A percentile compares a stretch with the other conserved stretches of the same genome.
phyloP scores from a whole-genome alignment of 1,139 yeast species.

The Scheffersomyces cryptocercus region DNA sequence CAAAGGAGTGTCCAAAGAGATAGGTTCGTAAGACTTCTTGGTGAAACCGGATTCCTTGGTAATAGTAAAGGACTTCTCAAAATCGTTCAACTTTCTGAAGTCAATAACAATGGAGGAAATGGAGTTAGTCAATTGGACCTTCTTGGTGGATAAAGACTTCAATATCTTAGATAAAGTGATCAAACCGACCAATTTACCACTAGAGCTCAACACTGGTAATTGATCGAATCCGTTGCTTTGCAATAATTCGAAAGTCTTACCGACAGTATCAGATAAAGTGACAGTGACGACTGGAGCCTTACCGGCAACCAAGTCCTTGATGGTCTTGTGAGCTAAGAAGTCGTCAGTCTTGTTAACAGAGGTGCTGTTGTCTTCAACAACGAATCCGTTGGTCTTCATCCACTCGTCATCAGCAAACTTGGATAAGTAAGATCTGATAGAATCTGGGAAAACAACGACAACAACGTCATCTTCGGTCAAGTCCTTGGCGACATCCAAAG shows the following conservation, averaged over 20 bases:
- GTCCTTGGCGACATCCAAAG: slow-evolving; percentile 67
- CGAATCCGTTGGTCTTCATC: slow-evolving; percentile 80
- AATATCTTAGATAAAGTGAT: slow-evolving; percentile 76
- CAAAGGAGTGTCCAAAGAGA: slow-evolving; percentile 69
- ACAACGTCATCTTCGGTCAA: slow-evolving; percentile 73
- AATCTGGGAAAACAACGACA: slow-evolving; percentile 85
- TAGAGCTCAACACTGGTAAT: slow-evolving; percentile 67
- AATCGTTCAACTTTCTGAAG: slow-evolving; percentile 71
- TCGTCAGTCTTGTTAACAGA: slow-evolving; percentile 52
- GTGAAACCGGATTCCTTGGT: slow-evolving; percentile 60
- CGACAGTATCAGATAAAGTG: slow-evolving; percentile 58
- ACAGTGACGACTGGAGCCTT: slow-evolving; percentile 85
- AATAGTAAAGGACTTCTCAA: slow-evolving; percentile 66
- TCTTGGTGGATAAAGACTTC: slow-evolving; percentile 65
- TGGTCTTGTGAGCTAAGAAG: slow-evolving; percentile 49
- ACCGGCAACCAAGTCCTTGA: slow-evolving; percentile 61
- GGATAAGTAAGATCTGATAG: slow-evolving; percentile 82
- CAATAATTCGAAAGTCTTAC: slow-evolving; percentile 68
- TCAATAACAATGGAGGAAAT: slow-evolving; percentile 69
- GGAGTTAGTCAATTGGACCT: slow-evolving; percentile 59
- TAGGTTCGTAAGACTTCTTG: slow-evolving; percentile 66
- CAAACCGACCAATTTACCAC: slow-evolving; percentile 70
- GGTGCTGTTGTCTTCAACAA: slow-evolving; percentile 48
- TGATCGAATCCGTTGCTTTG: slow-evolving; percentile 84
- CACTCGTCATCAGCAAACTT: slow-evolving; percentile 92